Percentiles rank a stretch among this genome's conserved stretches.
Evolutionary conservation across 2,329 filamentous ascomycete genomes (phyloP).

Genomic region (Ophiobolus disseminans): DNA sequence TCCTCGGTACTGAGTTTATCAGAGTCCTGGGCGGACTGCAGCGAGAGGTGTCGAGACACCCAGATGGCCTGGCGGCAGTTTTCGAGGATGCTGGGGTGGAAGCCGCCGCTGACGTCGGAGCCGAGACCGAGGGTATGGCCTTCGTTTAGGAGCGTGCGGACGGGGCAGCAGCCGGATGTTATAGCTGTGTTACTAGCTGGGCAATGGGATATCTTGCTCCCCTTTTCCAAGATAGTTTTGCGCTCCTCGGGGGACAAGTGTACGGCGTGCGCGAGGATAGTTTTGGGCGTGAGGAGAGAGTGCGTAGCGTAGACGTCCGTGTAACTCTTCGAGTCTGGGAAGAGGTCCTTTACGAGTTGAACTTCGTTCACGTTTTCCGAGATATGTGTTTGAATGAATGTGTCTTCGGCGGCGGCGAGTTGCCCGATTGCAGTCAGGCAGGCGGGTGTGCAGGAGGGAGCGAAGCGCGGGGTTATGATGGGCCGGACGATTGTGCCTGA

Average conservation of each 20-base stretch:
- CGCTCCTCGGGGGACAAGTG: conserved; percentile 75
- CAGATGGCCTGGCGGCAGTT: conserved; percentile 82
- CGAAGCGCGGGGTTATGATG: conserved; percentile 76
- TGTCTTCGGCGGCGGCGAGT: conserved; percentile 66
- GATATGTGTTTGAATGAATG: conserved; percentile 88
- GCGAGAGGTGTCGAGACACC: conserved; percentile 75
- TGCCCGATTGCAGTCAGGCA: conserved; percentile 69
- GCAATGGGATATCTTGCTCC: conserved; percentile 80
- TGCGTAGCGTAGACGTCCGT: conserved; percentile 78
- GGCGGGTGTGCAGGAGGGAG: conserved; percentile 60
- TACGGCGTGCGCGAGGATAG: conserved; percentile 85
- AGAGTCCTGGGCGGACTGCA: conserved; percentile 52
- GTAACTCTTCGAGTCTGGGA: conserved; percentile 71
- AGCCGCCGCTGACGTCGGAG: conserved; percentile 90
- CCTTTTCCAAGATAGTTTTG: conserved; percentile 64
- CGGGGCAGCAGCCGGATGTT: conserved; percentile 77
- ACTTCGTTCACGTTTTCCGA: conserved; percentile 82
- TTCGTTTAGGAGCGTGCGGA: conserved; percentile 75
- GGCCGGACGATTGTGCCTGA: conserved; percentile 70
- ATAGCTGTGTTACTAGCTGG: conserved; percentile 85
- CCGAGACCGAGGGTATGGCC: conserved; percentile 84
- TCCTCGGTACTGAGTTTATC: conserved; percentile 84
- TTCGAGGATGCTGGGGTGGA: conserved; percentile 80
- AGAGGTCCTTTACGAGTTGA: conserved; percentile 71
- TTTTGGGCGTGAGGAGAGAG: conserved; percentile 73